A percentile compares a stretch with the other conserved stretches of the same genome.
Evolutionary conservation across 257 asterid genomes (phyloP).

Genomic region (Rhazya stricta): DNA sequence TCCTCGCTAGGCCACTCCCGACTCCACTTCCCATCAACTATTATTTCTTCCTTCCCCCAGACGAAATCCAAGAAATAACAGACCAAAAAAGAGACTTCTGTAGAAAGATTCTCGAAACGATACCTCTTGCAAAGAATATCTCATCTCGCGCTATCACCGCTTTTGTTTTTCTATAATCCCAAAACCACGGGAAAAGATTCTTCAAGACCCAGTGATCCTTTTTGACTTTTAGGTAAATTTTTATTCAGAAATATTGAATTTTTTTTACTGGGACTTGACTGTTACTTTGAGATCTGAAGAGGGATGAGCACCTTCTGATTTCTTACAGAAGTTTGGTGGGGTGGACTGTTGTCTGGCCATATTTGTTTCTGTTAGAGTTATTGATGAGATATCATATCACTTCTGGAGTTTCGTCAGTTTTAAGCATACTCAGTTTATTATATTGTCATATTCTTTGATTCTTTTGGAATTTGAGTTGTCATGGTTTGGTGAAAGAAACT

Average conservation of each 20-base stretch:
- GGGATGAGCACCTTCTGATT: neutral
- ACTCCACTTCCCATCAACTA: neutral
- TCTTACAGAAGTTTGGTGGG: constrained; percentile 13
- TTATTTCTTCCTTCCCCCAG: neutral
- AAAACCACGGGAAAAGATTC: neutral
- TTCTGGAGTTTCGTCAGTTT: constrained; percentile 18
- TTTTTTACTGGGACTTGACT: neutral
- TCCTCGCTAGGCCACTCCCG: neutral
- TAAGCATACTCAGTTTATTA: constrained; percentile 17
- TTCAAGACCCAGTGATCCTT: neutral
- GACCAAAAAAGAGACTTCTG: neutral
- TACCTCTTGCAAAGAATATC: neutral
- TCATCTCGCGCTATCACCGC: neutral
- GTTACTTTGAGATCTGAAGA: constrained; percentile 15
- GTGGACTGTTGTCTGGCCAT: constrained; percentile 8
- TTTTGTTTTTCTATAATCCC: neutral
- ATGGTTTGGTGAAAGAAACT: constrained; percentile 23
- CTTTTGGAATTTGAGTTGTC: constrained; percentile 15
- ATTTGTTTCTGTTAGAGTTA: neutral
- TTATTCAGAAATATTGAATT: constrained; percentile 2
- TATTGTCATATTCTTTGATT: constrained; percentile 5
- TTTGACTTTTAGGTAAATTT: neutral
- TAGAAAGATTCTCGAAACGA: constrained; percentile 4
- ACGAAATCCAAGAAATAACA: neutral
- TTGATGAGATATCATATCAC: constrained; percentile 14